Conservation (phyloP, 169 alveolate genomes). For the Cryptosporidium sp. region DNA sequence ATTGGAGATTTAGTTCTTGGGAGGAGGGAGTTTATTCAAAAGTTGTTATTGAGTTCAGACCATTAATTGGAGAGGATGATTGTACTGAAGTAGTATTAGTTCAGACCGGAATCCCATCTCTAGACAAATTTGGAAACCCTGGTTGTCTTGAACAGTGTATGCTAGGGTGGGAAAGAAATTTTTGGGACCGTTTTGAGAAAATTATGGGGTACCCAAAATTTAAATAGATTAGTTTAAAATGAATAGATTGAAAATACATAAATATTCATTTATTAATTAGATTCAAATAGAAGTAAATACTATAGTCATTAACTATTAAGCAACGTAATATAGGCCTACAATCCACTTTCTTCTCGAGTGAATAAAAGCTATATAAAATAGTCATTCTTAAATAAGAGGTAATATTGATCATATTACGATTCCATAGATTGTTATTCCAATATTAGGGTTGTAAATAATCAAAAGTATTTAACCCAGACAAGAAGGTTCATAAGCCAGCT, state of each 20-base stretch:
- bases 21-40: conserved; percentile 54
- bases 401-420: background rate
- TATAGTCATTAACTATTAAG: background rate
- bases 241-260: no score
- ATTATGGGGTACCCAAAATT: conserved; percentile 65
- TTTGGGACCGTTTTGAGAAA: conserved; percentile 75
- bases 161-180: conserved; percentile 60
- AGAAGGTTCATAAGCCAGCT: conserved; percentile 75
- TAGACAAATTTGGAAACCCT: conserved; percentile 70
- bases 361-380: background rate
- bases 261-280: no score
- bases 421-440: background rate
- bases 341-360: background rate
- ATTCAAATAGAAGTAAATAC: background rate
- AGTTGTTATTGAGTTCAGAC: conserved; percentile 56
- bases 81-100: conserved; percentile 44
- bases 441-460: background rate
- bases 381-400: background rate
- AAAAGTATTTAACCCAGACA: conserved; percentile 59
- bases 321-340: background rate
- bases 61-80: conserved; percentile 51
- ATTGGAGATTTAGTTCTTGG: conserved; percentile 72
- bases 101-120: conserved; percentile 57
- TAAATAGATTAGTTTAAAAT: background rate
- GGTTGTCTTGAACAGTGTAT: conserved; percentile 69